These are phyloP conservation scores for Phytophthora nicotianae DNA, from an alignment of 352 stramenopile species.

Conservation along the genomic window DNA sequence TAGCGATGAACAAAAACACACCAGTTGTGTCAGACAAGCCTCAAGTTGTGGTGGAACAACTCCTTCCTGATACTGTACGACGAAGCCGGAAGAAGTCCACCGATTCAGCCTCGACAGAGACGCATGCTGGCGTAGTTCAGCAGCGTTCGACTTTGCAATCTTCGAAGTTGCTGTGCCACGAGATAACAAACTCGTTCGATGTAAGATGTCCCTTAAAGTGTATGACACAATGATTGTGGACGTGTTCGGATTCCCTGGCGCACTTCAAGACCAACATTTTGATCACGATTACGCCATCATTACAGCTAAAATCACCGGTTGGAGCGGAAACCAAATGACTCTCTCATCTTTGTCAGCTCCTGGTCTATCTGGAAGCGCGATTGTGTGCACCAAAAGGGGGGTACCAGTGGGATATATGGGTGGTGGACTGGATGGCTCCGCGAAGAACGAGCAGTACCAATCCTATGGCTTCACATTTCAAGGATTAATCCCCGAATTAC, in stretches of 20 bases:
- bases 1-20: conserved; percentile 25
- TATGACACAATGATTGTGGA: conserved; percentile 18
- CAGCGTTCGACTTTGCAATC: too few species aligned
- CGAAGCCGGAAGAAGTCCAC: neutral
- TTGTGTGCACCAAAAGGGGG: too few species aligned
- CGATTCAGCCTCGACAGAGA: neutral
- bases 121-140: too few species aligned
- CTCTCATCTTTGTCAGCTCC: too few species aligned
- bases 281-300: too few species aligned
- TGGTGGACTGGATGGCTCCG: conserved; percentile 38
- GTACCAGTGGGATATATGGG: conserved; percentile 45
- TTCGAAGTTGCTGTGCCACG: conserved; percentile 35
- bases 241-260: conserved; percentile 38
- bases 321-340: too few species aligned
- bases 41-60: conserved; percentile 19
- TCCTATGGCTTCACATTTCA: too few species aligned
- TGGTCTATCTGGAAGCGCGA: too few species aligned
- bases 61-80: conserved; percentile 9
- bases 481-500: conserved; percentile 35
- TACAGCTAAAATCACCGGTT: too few species aligned
- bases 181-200: conserved; percentile 25
- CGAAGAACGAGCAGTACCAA: conserved; percentile 44
- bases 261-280: conserved; percentile 20
- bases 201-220: conserved; percentile 17
- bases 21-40: conserved; percentile 9